Base-by-base conservation (phyloP, 2,329 filamentous ascomycete species). In the Cladosporium sp. region DNA sequence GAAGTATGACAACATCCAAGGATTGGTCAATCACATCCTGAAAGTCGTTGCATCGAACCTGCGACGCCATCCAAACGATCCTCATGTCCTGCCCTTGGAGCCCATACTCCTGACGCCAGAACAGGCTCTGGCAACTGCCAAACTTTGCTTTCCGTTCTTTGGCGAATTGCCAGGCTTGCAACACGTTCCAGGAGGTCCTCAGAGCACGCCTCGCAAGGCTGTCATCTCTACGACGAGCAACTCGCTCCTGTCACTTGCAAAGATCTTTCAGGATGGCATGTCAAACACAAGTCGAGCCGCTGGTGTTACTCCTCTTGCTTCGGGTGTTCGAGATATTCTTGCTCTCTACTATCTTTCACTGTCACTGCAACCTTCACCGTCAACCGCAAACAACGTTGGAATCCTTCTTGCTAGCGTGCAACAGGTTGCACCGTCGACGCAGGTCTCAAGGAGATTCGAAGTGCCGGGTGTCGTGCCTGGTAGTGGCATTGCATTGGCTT, bases 231-330 rank as follows among this genome's bases (percentile, higher is more conserved):
- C 93, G 0, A 97, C 93, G 0, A 98, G 95, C 78, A 99, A 99
- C 76, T 96, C 94, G 0, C 82, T 99, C 21, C 84, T 99, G 1
- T 99, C 95, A 0, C 82, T 99, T 49, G 95, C 95, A 26, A 99
- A 99, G 78, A 99, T 99, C 41, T 96, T 97, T 70, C 95, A 99
- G 78, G 95, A 99, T 80, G 89, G 92, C 34, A 94, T 97, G 87
- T 92, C 94, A 2, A 92, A 87, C 66, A 88, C 88, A 21, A 87
- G 88, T 65, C 75, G 74, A 32, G 70, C 72, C 15, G 68, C 65
- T 41, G 73, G 74, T 21, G 69, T 77, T 24, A 71, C 68, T 32
- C 75, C 75, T n/a, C 70, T 78, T 24, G 86, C 88, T 2, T 89
- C 90, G 54, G 91, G 92, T 1, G 92, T 98, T 28, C 88, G 92